Conservation (phyloP, 2,329 filamentous ascomycete genomes). For the Sclerotinia glacialis region DNA sequence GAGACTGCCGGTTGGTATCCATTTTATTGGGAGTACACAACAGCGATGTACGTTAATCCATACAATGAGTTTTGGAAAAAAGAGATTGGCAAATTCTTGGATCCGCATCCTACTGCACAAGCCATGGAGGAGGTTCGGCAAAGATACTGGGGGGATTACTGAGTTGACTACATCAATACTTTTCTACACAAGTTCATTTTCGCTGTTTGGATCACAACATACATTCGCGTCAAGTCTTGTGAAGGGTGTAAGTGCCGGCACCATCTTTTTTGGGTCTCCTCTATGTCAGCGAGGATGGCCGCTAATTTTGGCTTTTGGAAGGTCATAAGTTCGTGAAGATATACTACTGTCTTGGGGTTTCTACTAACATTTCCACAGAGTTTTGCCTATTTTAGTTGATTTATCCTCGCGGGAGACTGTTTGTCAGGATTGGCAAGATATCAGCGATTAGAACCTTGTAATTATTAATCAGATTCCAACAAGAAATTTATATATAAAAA, state of each 20-base stretch:
- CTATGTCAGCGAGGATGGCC: neutral
- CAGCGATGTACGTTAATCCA: slow-evolving; percentile 32
- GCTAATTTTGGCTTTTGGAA: neutral
- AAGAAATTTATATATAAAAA: no score
- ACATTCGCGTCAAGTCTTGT: no score
- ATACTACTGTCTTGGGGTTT: no score
- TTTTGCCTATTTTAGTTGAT: no score
- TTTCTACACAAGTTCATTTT: neutral
- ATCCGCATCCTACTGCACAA: slow-evolving; percentile 29
- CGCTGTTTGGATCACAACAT: neutral
- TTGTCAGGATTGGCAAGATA: no score
- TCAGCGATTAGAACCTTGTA: no score
- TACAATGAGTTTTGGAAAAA: neutral
- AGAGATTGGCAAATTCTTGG: neutral
- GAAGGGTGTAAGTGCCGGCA: no score
- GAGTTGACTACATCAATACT: neutral
- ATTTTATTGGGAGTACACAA: slow-evolving; percentile 44
- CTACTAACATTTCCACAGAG: no score
- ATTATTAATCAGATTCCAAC: no score
- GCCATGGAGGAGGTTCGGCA: slow-evolving; percentile 40
- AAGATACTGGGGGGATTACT: slow-evolving; percentile 7
- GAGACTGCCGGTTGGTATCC: slow-evolving; percentile 44
- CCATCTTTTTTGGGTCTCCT: neutral
- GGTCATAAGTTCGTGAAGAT: neutral
- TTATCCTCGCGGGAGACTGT: no score